Base-by-base conservation (phyloP, 2,329 filamentous ascomycete genomes). In the Epichloe gansuensis region DNA sequence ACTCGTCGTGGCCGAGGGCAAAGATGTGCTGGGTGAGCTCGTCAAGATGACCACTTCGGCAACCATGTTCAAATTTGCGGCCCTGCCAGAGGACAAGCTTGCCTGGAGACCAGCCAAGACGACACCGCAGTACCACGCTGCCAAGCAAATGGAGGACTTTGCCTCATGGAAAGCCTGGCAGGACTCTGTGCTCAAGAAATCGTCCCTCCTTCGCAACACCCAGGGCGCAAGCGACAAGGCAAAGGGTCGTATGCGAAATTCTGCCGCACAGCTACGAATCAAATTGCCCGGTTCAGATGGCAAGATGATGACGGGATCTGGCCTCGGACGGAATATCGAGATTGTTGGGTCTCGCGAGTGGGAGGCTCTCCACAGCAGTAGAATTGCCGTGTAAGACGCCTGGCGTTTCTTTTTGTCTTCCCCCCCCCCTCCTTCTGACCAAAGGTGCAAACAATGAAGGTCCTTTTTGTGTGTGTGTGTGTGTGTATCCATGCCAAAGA, bases 61-160 rank as follows among this genome's bases (percentile, higher is more conserved):
- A 4, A 71, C 68, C 55, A 63, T 85, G 9, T 85, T 79, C 58
- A 77, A 86, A 59, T 70, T 87, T n/a, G 68, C 64, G 6, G 62
- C 65, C 31, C 63, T 82, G 56, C 77, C 80, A 1, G 68, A 75
- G 61, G 79, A 85, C 61, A 78, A 74, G 63, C 71, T 82, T 41
- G 76, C 76, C 9, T 88, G 85, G 84, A 75, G 79, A 56, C 83
- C 83, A 23, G 78, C 78, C 23, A 78, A 71, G 61, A 73, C 72
- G 40, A 85, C 81, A 45, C 78, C 82, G 4, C 76, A 80, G 62
- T 87, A 82, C 67, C 79, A 83, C 54, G 80, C 81, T 9, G 82
- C 81, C 17, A 76, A 73, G 63, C 77, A 83, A 63, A 74, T 72
- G 53, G 84, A 87, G 65, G 77, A 85, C 56, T 84, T 78, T 60